phyloP scores from a whole-genome alignment of 2,329 filamentous ascomycete species.

The Fusarium pseudograminearum region DNA sequence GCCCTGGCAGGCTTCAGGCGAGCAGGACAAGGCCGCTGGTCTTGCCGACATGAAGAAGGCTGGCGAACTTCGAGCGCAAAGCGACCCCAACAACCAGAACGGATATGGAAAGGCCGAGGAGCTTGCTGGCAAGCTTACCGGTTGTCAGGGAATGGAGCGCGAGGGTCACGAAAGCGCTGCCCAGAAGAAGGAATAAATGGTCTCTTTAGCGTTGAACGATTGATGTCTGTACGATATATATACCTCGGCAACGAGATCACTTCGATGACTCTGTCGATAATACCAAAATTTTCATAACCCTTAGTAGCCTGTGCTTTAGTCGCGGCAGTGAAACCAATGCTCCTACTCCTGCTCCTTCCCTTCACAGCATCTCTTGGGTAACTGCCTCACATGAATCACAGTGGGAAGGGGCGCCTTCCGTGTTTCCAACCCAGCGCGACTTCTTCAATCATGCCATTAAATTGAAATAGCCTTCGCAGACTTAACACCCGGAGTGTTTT shows the following conservation, averaged over 20 bases:
- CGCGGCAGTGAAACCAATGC: accelerated
- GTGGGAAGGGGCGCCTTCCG: conserved; percentile 3
- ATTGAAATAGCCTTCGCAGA: neutral
- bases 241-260: conserved; percentile 1
- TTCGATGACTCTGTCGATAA: neutral
- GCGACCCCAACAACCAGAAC: conserved; percentile 61
- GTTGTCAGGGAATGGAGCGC: conserved; percentile 77
- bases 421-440: neutral
- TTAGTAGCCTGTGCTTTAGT: neutral
- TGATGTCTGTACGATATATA: conserved; percentile 22
- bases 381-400: neutral
- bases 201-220: neutral
- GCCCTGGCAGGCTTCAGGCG: conserved; percentile 73
- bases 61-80: conserved; percentile 64
- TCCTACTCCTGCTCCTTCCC: neutral
- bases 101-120: conserved; percentile 75
- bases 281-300: neutral
- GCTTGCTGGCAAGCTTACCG: conserved; percentile 70
- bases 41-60: conserved; percentile 73
- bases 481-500: neutral
- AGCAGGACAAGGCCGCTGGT: conserved; percentile 72
- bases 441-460: neutral
- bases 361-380: accelerated
- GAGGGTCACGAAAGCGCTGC: conserved; percentile 67
- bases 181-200: conserved; percentile 47